Conservation (phyloP, 2,329 filamentous ascomycete genomes). For the Plenodomus lindquistii region DNA sequence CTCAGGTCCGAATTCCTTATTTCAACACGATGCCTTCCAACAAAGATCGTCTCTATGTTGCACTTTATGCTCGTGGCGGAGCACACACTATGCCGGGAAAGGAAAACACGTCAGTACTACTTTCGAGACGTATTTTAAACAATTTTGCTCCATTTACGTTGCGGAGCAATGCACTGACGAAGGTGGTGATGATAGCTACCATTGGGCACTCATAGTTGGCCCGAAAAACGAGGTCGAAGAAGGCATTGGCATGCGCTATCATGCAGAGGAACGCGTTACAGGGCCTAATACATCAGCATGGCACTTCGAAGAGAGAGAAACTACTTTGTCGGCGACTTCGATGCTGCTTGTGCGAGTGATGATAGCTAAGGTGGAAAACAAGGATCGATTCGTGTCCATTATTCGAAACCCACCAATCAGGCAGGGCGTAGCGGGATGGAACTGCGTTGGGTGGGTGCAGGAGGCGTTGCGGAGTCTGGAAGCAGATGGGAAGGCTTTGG, state of each 20-base stretch:
- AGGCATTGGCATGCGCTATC: conserved; percentile 4
- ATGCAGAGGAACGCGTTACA: conserved; percentile 6
- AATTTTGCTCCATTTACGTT: neutral
- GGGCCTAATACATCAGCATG: conserved; percentile 5
- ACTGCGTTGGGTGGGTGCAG: conserved; percentile 51
- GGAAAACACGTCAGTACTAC: conserved; percentile 29
- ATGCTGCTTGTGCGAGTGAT: conserved; percentile 12
- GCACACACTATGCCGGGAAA: conserved; percentile 20
- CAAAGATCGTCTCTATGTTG: conserved; percentile 35
- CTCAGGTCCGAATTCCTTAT: neutral
- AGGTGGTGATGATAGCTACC: conserved; percentile 4
- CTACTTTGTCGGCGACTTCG: conserved; percentile 5
- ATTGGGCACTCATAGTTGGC: conserved; percentile 4
- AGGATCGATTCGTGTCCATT: conserved; percentile 2
- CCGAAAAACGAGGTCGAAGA: conserved; percentile 5
- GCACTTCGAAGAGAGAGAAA: conserved; percentile 9
- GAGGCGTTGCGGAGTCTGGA: conserved; percentile 44
- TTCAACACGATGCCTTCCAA: conserved; percentile 17
- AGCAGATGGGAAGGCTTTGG: conserved; percentile 36
- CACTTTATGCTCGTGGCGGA: conserved; percentile 30
- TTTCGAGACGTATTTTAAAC: neutral
- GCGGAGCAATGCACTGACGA: neutral
- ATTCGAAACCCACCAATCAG: conserved; percentile 19
- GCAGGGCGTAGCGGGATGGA: conserved; percentile 40
- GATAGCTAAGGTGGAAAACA: conserved; percentile 10